A percentile compares a stretch with the other conserved stretches of the same genome.
Conservation (phyloP, 805 yeast genomes). For the Spathaspora arborariae region DNA sequence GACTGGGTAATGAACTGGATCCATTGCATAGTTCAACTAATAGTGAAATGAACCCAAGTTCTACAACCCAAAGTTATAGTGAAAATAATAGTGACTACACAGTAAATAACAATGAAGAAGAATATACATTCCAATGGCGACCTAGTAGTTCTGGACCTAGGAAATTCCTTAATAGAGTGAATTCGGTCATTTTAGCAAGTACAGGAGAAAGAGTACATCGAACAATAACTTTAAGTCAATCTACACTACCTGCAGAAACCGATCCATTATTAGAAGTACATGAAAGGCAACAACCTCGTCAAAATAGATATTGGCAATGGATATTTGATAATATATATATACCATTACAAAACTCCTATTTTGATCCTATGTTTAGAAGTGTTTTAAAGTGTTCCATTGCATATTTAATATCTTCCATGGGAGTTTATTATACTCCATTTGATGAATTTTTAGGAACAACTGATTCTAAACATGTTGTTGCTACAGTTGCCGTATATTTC, state of each 20-base stretch:
- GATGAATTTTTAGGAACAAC: slow-evolving; percentile 54
- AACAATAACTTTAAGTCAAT: slow-evolving; percentile 16
- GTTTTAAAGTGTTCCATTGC: slow-evolving; percentile 71
- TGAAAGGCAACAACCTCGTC: neutral
- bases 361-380: slow-evolving; percentile 17
- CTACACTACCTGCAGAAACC: slow-evolving; percentile 2
- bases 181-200: slow-evolving; percentile 36
- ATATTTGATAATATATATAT: neutral
- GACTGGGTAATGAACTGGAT: neutral
- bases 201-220: slow-evolving; percentile 39
- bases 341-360: slow-evolving; percentile 6
- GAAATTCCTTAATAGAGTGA: slow-evolving; percentile 14
- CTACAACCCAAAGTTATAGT: neutral
- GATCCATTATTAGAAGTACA: slow-evolving; percentile 7
- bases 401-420: slow-evolving; percentile 67
- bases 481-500: slow-evolving; percentile 81
- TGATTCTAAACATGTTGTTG: slow-evolving; percentile 76
- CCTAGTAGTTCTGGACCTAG: slow-evolving; percentile 1
- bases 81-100: neutral
- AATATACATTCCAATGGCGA: neutral
- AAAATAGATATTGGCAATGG: neutral
- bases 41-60: neutral
- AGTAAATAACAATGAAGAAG: neutral
- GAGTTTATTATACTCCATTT: slow-evolving; percentile 56
- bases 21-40: neutral